Percentiles rank a stretch among this genome's conserved stretches.
These are phyloP conservation scores for Aphanomyces stellatus DNA, from an alignment of 352 stramenopile species.

Conservation along the genomic window DNA sequence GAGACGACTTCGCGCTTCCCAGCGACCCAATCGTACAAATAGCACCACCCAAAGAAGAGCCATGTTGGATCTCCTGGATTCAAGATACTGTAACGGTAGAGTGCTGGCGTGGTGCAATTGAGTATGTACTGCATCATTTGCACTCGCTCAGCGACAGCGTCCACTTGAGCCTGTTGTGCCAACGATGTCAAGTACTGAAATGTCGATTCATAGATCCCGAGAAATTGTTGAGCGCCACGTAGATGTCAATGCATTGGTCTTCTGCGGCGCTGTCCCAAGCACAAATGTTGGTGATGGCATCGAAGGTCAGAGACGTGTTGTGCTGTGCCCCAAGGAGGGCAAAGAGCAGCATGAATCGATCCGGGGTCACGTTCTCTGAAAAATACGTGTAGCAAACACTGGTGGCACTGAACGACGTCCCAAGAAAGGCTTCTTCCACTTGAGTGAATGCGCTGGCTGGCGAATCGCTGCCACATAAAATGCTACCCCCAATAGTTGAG, in stretches of 20 bases:
- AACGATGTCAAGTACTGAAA: not conserved
- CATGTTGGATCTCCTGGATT: not conserved
- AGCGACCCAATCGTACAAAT: constrained; percentile 1
- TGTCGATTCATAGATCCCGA: not conserved
- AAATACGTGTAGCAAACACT: not conserved
- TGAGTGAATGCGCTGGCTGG: not conserved
- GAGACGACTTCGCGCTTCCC: constrained; percentile 5
- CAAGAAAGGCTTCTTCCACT: not conserved
- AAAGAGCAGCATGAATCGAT: not conserved
- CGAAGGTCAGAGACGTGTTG: not conserved
- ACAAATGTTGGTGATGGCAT: not conserved
- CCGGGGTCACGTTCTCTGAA: not conserved
- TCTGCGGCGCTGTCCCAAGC: not conserved
- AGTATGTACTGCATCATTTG: not conserved
- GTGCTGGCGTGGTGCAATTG: not conserved
- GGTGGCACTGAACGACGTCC: not conserved
- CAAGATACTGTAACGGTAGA: not conserved
- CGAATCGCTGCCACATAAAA: constrained; percentile 5
- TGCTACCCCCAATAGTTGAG: not conserved
- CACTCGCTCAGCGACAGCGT: not conserved
- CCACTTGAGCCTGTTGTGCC: not conserved
- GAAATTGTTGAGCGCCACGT: not conserved
- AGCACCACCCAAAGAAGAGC: constrained; percentile 8
- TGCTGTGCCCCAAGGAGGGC: not conserved
- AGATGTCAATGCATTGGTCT: not conserved